phyloP scores from a whole-genome alignment of 768 basidiomycete species.

The Lentinula detonsa region DNA sequence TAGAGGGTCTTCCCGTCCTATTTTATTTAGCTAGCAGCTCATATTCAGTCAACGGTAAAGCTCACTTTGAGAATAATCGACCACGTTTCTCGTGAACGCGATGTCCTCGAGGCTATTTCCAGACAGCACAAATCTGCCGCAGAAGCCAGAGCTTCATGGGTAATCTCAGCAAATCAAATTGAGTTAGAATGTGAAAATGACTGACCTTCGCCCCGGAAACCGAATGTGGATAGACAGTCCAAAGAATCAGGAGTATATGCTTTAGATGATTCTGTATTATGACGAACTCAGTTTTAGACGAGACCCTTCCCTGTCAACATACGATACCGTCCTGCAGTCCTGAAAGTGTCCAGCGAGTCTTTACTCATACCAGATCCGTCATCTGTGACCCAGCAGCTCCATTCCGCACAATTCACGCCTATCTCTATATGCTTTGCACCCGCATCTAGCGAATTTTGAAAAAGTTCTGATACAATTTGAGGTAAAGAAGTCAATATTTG shows the following conservation, averaged over 20 bases:
- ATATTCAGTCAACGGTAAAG: neutral
- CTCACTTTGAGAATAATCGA: conserved; percentile 73
- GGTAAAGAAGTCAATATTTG: conserved; percentile 80
- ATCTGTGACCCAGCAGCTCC: conserved; percentile 84
- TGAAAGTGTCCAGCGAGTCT: conserved; percentile 51
- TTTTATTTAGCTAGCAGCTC: neutral
- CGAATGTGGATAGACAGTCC: conserved; percentile 61
- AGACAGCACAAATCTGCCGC: conserved; percentile 73
- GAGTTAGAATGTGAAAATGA: neutral
- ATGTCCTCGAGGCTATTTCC: conserved; percentile 78
- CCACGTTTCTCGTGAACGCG: conserved; percentile 58
- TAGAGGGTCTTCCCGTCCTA: conserved; percentile 68
- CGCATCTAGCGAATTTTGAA: conserved; percentile 90
- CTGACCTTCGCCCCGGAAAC: conserved; percentile 91
- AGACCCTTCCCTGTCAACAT: conserved; percentile 17
- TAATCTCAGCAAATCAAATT: neutral
- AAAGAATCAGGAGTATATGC: conserved; percentile 46
- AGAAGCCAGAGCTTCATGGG: conserved; percentile 68
- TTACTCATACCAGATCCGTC: conserved; percentile 74
- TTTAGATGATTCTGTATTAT: conserved; percentile 64
- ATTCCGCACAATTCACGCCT: conserved; percentile 67
- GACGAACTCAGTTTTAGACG: neutral
- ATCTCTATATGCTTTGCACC: conserved; percentile 62
- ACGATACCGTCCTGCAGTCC: conserved; percentile 62
- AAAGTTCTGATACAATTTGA: conserved; percentile 75